These are phyloP conservation scores for Grosmannia huntii DNA, from an alignment of 2,329 filamentous ascomycete species.

Conservation along the genomic window DNA sequence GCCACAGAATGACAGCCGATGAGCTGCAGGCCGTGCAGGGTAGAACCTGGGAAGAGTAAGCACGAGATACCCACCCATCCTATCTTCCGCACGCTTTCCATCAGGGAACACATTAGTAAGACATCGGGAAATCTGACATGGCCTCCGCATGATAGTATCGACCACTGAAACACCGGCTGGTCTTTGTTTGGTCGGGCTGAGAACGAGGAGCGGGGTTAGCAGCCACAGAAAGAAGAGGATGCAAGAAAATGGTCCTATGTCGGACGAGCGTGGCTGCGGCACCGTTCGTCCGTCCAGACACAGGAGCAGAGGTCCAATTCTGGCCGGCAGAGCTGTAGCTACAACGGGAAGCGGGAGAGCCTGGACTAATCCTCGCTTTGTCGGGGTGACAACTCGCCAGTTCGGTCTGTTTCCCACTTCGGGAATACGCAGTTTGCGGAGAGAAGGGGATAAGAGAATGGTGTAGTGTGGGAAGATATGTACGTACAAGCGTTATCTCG, in stretches of 20 bases:
- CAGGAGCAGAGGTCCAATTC: neutral
- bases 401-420: too few relatives aligned
- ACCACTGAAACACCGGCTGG: neutral
- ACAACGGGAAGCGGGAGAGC: too few relatives aligned
- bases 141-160: neutral
- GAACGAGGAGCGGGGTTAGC: neutral
- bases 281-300: neutral
- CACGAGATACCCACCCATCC: conserved; percentile 7
- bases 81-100: neutral
- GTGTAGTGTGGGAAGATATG: too few relatives aligned
- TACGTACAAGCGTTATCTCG: too few relatives aligned
- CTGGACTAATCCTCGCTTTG: too few relatives aligned
- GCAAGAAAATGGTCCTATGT: neutral
- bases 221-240: neutral
- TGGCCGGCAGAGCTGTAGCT: neutral
- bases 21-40: conserved; percentile 80
- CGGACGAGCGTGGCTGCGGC: neutral
- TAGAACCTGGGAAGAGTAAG: conserved; percentile 77
- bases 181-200: neutral
- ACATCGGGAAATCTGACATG: neutral
- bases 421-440: too few relatives aligned
- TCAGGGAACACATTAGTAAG: neutral
- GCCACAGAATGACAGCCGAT: conserved; percentile 76
- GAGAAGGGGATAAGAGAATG: too few relatives aligned
- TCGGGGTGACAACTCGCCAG: too few relatives aligned